These are phyloP conservation scores for Cyberlindnera subsufficiens DNA, from an alignment of 805 yeast genomes.

Conservation along the genomic window DNA sequence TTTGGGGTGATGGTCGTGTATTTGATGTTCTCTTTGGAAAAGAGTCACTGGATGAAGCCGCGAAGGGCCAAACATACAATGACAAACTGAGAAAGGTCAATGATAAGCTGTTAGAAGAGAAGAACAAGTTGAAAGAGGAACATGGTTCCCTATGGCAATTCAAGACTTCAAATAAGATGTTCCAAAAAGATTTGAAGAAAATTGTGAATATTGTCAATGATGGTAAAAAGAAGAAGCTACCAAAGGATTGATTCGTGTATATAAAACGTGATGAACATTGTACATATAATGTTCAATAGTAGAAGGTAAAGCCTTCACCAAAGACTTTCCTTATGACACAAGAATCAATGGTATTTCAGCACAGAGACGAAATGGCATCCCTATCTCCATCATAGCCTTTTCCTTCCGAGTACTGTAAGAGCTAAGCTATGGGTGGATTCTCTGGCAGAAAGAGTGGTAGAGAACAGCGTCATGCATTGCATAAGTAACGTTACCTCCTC, in stretches of 20 bases:
- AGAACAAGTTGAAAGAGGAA: conserved; percentile 15
- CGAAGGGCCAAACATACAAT: conserved; percentile 26
- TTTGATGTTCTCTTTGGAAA: conserved; percentile 79
- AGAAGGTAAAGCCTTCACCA: too few species aligned
- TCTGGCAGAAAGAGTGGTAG: too few species aligned
- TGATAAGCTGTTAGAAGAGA: conserved; percentile 15
- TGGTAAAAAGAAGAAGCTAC: conserved; percentile 1
- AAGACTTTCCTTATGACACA: too few species aligned
- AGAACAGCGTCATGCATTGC: too few species aligned
- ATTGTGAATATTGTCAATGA: conserved; percentile 13
- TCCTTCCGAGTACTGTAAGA: too few species aligned
- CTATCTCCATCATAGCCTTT: too few species aligned
- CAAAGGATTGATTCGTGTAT: conserved; percentile 1
- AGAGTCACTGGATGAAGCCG: conserved; percentile 71
- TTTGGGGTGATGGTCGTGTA: conserved; percentile 89
- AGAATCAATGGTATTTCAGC: too few species aligned
- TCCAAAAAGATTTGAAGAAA: conserved; percentile 17
- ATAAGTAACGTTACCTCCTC: too few species aligned
- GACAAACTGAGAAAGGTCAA: conserved; percentile 19
- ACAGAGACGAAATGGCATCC: too few species aligned
- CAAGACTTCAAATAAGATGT: conserved; percentile 15
- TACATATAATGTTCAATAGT: too few species aligned
- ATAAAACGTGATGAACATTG: too few species aligned
- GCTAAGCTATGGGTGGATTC: too few species aligned
- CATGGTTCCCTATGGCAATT: conserved; percentile 21